Conservation (phyloP, 164 flowering plant genomes). For the Echeveria elegans region DNA sequence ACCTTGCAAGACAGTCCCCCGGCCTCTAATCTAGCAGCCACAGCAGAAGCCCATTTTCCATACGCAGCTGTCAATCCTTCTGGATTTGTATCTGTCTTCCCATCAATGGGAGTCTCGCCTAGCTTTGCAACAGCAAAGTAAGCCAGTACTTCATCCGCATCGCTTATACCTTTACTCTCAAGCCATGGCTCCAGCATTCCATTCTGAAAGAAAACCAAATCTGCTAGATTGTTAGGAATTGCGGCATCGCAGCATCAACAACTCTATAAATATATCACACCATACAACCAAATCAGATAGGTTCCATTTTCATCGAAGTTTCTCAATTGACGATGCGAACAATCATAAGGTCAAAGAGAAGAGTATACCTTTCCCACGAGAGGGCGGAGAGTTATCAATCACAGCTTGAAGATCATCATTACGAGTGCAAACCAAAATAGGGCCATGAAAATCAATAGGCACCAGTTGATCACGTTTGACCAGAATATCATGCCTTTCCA, state of each 20-base stretch:
- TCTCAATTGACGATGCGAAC: not conserved
- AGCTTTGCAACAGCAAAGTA: slow-evolving; percentile 95
- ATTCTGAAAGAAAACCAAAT: slow-evolving; percentile 99
- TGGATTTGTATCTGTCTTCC: slow-evolving; percentile 88
- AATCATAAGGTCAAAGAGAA: not conserved
- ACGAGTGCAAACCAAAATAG: slow-evolving; percentile 86
- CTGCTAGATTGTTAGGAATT: slow-evolving; percentile 51
- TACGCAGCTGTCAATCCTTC: slow-evolving; percentile 93
- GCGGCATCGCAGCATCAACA: slow-evolving; percentile 1
- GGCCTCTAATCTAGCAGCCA: slow-evolving; percentile 61
- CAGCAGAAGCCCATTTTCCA: slow-evolving; percentile 96
- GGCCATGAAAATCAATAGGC: slow-evolving; percentile 72
- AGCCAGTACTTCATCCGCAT: slow-evolving; percentile 87
- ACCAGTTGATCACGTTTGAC: slow-evolving; percentile 70
- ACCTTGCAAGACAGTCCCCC: slow-evolving; percentile 98
- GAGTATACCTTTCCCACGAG: slow-evolving; percentile 76
- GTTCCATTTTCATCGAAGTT: not conserved
- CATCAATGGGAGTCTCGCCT: slow-evolving; percentile 90
- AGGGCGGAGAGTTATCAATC: slow-evolving; percentile 68
- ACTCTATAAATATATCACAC: not conserved
- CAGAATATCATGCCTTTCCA: slow-evolving; percentile 65
- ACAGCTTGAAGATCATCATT: slow-evolving; percentile 96
- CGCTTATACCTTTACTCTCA: slow-evolving; percentile 63
- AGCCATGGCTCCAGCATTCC: slow-evolving; percentile 99
- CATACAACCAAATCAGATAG: not conserved